phyloP scores from a whole-genome alignment of 2,329 filamentous ascomycete species.

The Trichoderma oligosporum region DNA sequence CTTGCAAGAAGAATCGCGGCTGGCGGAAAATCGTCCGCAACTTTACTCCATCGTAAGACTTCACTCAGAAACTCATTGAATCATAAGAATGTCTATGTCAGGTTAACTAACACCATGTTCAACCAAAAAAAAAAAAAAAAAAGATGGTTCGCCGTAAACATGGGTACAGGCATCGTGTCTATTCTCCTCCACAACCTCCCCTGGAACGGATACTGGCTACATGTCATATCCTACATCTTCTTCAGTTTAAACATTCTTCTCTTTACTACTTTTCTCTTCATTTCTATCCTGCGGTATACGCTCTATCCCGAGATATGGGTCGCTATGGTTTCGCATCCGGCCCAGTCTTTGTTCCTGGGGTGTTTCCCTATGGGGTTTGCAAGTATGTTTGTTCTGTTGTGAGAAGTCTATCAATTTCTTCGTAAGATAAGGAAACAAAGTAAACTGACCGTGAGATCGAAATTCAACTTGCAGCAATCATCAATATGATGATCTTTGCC shows the following conservation, averaged over 20 bases:
- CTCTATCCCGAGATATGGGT: constrained; percentile 63
- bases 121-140: neutral
- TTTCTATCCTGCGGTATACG: constrained; percentile 58
- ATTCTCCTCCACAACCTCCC: constrained; percentile 60
- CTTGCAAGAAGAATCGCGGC: constrained; percentile 36
- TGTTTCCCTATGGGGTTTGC: constrained; percentile 67
- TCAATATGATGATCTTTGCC: constrained; percentile 60
- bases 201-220: constrained; percentile 55
- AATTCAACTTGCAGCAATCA: constrained; percentile 45
- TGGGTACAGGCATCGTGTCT: constrained; percentile 67
- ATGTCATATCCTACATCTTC: constrained; percentile 57
- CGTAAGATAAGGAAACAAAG: too few species aligned
- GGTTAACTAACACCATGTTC: neutral
- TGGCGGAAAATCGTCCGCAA: constrained; percentile 48
- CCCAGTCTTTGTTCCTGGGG: constrained; percentile 65
- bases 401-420: too few species aligned
- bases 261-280: constrained; percentile 51
- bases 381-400: too few species aligned
- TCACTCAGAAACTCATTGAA: neutral
- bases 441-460: too few species aligned
- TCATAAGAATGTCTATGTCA: neutral
- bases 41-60: constrained; percentile 51
- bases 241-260: constrained; percentile 58
- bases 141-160: constrained; percentile 57
- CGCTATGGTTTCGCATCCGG: constrained; percentile 63